Evolutionary conservation across 371 early-diverging fungal genomes (phyloP).

Genomic region (Dichotomocladium elegans): DNA sequence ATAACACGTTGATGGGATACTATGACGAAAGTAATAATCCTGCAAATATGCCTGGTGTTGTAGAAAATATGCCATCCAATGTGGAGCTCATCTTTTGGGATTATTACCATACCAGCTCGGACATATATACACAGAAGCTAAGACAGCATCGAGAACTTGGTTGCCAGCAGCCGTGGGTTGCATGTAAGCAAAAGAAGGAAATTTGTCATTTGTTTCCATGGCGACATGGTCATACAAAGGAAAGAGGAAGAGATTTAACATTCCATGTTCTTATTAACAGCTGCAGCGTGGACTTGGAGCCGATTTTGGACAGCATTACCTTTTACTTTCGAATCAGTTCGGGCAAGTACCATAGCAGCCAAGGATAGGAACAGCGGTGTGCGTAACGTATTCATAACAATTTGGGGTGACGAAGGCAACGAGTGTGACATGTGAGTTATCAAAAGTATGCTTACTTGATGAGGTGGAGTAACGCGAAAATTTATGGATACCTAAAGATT

Average conservation of each 20-base stretch:
- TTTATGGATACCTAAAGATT: no score
- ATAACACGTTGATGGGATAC: slow-evolving; percentile 74
- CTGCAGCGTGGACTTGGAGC: slow-evolving; percentile 82
- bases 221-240: not conserved
- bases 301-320: slow-evolving; percentile 80
- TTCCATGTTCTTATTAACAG: slow-evolving; percentile 11
- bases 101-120: slow-evolving; percentile 75
- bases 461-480: no score
- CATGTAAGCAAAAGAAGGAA: slow-evolving; percentile 35
- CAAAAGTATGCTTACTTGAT: no score
- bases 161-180: slow-evolving; percentile 76
- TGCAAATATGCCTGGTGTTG: slow-evolving; percentile 47
- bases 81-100: slow-evolving; percentile 85
- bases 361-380: slow-evolving; percentile 58
- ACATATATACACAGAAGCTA: slow-evolving; percentile 71
- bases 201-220: not conserved
- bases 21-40: slow-evolving; percentile 67
- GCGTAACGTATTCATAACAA: slow-evolving; percentile 72
- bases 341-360: slow-evolving; percentile 71
- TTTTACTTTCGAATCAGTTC: slow-evolving; percentile 74
- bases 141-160: slow-evolving; percentile 80
- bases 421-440: slow-evolving; percentile 72
- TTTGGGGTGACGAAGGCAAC: slow-evolving; percentile 91
- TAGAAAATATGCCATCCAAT: slow-evolving; percentile 60
- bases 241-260: not conserved